Evolutionary conservation across 108 stramenopile species (phyloP), one percentile per base, ranked within the genome.

Genomic region (Skeletonema potamos): DNA sequence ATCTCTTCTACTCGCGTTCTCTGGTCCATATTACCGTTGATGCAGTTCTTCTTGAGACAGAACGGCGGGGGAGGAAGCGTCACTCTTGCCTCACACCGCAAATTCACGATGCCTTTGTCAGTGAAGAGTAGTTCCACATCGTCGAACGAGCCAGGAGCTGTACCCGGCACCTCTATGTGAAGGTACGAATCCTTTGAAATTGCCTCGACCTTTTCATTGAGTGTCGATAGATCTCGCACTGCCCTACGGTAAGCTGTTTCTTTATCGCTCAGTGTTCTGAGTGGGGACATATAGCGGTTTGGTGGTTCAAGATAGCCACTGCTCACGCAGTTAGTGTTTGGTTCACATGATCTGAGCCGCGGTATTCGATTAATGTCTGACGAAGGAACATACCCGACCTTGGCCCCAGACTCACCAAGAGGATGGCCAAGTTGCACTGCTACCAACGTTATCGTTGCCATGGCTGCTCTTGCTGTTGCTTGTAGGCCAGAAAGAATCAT

Each of bases 1-100:
- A 79, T 54, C 28, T 68, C 57, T 30, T 79, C 73, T 15, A 77
- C 66, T 24, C 70, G 61, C 54, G 48, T 12, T 51, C 81, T 62
- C 22, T 82, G 81, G 46, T 66, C 76, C 64, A 82, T 65, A 27
- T 72, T 77, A 27, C 79, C 79, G 32, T 81, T 81, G 69, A 81
- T 76, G 27, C 79, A 81, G 12, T 72, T 64, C 51, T 76, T 76
- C 36, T 71, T 32, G 24, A 76, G 2, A 46, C 79, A 81, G 51
- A 76, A 81, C 8, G 79, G 79, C 10, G 79, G 79, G 13, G 70
- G 72, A 15, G 76, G 76, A 17, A 77, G 54, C 11, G 76, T 72
- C 6, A 73, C 72, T 57, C 72, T 24, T 15, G 76, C 71, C 30
- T 77, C 72, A 48, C 76, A 77, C 13, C 72, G 64, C 15, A 77